These are phyloP conservation scores for Chalaropsis ovoidea DNA, from an alignment of 2,329 filamentous ascomycete genomes.

Conservation along the genomic window DNA sequence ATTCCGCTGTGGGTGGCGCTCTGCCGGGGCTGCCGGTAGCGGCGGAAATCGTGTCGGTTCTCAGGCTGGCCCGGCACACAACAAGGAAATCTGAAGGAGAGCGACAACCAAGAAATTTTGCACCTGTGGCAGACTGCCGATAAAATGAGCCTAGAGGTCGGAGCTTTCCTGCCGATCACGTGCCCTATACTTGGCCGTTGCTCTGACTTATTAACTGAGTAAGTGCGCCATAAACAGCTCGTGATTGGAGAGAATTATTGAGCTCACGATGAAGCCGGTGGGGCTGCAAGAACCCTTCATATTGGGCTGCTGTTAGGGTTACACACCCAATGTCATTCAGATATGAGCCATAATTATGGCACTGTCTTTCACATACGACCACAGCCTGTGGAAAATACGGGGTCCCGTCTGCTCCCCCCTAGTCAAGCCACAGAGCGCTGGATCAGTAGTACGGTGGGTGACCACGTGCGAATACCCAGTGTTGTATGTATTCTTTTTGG, in stretches of 20 bases:
- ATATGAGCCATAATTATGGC: no score
- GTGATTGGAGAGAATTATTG: not conserved
- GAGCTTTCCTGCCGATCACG: constrained; percentile 2
- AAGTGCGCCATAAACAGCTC: not conserved
- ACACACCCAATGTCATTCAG: no score
- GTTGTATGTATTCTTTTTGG: not conserved
- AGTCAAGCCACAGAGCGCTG: constrained; percentile 13
- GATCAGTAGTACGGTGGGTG: constrained; percentile 7
- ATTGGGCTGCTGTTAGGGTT: no score
- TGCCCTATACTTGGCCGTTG: not conserved
- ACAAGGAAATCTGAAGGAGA: not conserved
- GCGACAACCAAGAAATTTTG: not conserved
- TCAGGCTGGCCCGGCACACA: not conserved
- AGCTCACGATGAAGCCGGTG: not conserved
- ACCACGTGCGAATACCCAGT: constrained; percentile 11
- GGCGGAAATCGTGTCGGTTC: not conserved
- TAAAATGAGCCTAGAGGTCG: constrained; percentile 1
- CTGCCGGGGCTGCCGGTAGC: not conserved
- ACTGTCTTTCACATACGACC: no score
- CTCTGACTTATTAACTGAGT: not conserved
- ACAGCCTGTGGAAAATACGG: constrained; percentile 12
- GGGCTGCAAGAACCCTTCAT: not conserved
- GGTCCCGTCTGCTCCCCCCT: constrained; percentile 12
- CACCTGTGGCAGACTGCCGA: not conserved
- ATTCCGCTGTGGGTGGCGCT: not conserved